Evolutionary conservation across 192 early-diverging fungal genomes (phyloP).

Genomic region (Glomus cerebriforme): DNA sequence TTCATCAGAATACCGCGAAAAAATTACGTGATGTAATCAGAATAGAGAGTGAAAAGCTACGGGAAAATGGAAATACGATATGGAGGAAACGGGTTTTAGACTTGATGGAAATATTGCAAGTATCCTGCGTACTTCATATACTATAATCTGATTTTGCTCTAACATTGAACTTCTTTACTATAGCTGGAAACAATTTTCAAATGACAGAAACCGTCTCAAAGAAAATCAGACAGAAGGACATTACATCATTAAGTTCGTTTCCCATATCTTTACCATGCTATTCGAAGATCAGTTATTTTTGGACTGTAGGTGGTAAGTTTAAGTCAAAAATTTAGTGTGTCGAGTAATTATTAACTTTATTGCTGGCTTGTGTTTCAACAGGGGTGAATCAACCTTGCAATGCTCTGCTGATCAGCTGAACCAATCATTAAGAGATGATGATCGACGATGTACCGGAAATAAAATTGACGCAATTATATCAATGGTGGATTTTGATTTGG

Average conservation of each 20-base stretch:
- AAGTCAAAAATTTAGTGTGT: neutral
- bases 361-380: neutral
- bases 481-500: neutral
- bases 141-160: too few relatives aligned
- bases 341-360: neutral
- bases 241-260: neutral
- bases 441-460: constrained; percentile 21
- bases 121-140: too few relatives aligned
- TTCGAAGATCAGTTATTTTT: neutral
- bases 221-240: neutral
- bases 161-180: too few relatives aligned
- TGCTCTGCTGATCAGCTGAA: constrained; percentile 6
- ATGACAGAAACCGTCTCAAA: neutral
- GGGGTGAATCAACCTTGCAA: constrained; percentile 5
- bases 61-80: too few relatives aligned
- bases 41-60: too few relatives aligned
- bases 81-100: too few relatives aligned
- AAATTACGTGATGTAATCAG: too few relatives aligned
- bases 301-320: neutral
- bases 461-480: constrained; percentile 17
- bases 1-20: too few relatives aligned
- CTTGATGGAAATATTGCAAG: too few relatives aligned
- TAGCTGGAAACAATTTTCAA: too few relatives aligned
- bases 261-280: neutral
- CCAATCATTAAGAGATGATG: constrained; percentile 21